These are phyloP conservation scores for Apiosordaria backusii DNA, from an alignment of 495 filamentous ascomycete species.

Conservation along the genomic window DNA sequence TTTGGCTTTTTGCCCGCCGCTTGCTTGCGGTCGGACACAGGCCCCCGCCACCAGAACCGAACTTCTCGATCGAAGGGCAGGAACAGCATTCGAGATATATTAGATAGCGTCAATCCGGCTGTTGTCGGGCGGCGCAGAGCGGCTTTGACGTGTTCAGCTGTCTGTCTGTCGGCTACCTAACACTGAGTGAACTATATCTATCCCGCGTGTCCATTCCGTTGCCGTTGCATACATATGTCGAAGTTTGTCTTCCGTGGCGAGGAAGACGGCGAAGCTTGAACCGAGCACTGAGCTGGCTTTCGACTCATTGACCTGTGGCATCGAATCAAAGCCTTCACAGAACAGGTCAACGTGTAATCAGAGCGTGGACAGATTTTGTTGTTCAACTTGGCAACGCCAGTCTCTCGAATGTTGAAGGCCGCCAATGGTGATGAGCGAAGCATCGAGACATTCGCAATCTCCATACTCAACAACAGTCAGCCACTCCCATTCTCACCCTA, in stretches of 20 bases:
- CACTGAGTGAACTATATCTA: not conserved
- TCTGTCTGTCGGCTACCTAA: not conserved
- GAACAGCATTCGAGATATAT: slow-evolving; percentile 6
- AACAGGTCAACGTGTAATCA: not conserved
- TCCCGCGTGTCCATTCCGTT: not conserved
- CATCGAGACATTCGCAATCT: not conserved
- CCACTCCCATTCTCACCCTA: not conserved
- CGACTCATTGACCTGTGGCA: not conserved
- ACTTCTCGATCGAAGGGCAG: not conserved
- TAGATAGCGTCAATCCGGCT: not conserved
- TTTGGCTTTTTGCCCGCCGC: not conserved
- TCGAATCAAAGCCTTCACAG: not conserved
- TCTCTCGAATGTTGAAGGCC: not conserved
- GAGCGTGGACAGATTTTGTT: not conserved
- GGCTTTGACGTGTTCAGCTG: not conserved
- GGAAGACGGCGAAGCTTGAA: not conserved
- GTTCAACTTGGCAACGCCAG: not conserved
- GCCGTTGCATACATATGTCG: not conserved
- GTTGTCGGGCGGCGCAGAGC: slow-evolving; percentile 7
- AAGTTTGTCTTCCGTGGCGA: not conserved
- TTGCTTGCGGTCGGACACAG: not conserved
- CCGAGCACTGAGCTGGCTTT: not conserved
- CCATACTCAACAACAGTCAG: not conserved
- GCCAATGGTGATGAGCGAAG: not conserved
- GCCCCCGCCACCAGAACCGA: not conserved